These are phyloP conservation scores for Diaporthe sp. DNA, from an alignment of 2,329 filamentous ascomycete genomes.

Conservation along the genomic window DNA sequence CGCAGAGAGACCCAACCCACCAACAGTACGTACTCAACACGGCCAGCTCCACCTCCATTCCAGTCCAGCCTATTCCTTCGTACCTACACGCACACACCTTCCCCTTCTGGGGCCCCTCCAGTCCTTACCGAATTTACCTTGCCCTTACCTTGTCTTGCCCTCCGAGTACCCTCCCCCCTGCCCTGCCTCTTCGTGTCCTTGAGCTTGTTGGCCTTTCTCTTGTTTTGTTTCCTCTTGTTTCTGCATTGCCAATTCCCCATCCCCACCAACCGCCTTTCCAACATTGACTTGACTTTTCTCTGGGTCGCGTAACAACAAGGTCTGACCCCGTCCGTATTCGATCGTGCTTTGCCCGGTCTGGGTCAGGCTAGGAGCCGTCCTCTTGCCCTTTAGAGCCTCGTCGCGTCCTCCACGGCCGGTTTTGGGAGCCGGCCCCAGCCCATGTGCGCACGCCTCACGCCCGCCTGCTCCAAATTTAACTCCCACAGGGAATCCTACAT, in stretches of 20 bases:
- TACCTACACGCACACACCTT: slow-evolving; percentile 15
- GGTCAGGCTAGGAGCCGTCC: neutral
- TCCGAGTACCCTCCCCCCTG: neutral
- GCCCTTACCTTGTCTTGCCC: neutral
- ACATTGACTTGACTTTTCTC: neutral
- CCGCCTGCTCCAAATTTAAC: slow-evolving; percentile 16
- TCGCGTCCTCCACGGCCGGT: neutral
- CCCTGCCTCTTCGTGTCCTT: slow-evolving; percentile 10
- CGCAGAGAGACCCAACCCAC: neutral
- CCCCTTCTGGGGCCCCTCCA: neutral
- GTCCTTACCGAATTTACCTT: neutral
- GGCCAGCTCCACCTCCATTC: slow-evolving; percentile 13
- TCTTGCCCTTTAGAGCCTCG: slow-evolving; percentile 4
- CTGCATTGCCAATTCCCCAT: slow-evolving; percentile 1
- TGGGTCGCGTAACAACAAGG: slow-evolving; percentile 14
- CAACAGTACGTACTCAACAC: neutral
- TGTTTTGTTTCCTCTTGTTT: slow-evolving; percentile 24
- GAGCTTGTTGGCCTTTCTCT: neutral
- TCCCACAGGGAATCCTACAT: neutral
- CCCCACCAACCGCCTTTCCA: neutral
- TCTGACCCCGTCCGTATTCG: neutral
- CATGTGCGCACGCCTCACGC: slow-evolving; percentile 11
- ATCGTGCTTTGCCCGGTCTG: neutral
- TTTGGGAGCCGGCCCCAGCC: slow-evolving; percentile 1
- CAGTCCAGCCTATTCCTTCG: neutral